A percentile compares a stretch with the other conserved stretches of the same genome.
Conservation (phyloP, 2,329 filamentous ascomycete genomes). For the Fusarium sp. region DNA sequence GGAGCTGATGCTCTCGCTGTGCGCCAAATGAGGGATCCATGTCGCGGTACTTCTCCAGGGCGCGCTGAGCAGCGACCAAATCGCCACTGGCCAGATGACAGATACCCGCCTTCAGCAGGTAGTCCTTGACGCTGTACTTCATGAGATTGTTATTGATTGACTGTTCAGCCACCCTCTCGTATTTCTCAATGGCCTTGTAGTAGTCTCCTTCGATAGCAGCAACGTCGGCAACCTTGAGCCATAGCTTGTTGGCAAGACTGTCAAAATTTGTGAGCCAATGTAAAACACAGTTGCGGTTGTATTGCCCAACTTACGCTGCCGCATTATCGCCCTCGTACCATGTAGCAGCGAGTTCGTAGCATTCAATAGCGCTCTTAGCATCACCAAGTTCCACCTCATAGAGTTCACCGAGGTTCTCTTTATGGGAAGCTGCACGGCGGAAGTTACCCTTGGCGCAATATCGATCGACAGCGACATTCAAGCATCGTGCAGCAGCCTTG, state of each 20-base stretch:
- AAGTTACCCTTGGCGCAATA: slow-evolving; percentile 94
- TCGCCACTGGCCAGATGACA: slow-evolving; percentile 84
- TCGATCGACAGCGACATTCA: slow-evolving; percentile 83
- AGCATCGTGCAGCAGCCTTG: slow-evolving; percentile 82
- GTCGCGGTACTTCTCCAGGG: slow-evolving; percentile 84
- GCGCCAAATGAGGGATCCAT: slow-evolving; percentile 81
- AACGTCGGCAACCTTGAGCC: slow-evolving; percentile 91
- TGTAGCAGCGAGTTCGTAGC: slow-evolving; percentile 85
- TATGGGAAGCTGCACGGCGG: slow-evolving; percentile 87
- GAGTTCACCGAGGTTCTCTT: slow-evolving; percentile 88
- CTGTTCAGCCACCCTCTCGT: slow-evolving; percentile 83
- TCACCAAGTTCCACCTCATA: slow-evolving; percentile 87
- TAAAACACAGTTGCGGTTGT: rapidly evolving
- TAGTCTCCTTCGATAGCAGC: slow-evolving; percentile 86
- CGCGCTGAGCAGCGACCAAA: slow-evolving; percentile 80
- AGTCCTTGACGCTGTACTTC: slow-evolving; percentile 95
- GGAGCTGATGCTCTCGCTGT: slow-evolving; percentile 84
- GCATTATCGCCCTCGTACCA: slow-evolving; percentile 94
- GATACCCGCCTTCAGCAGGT: slow-evolving; percentile 93
- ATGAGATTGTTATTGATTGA: slow-evolving; percentile 91
- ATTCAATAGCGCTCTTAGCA: slow-evolving; percentile 80
- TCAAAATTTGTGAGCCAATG: not conserved
- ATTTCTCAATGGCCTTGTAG: slow-evolving; percentile 83
- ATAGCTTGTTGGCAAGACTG: slow-evolving; percentile 92
- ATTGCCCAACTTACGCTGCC: slow-evolving; percentile 71